Base-by-base conservation (phyloP, 805 yeast genomes). In the Sungouiozyma intestinalis region DNA sequence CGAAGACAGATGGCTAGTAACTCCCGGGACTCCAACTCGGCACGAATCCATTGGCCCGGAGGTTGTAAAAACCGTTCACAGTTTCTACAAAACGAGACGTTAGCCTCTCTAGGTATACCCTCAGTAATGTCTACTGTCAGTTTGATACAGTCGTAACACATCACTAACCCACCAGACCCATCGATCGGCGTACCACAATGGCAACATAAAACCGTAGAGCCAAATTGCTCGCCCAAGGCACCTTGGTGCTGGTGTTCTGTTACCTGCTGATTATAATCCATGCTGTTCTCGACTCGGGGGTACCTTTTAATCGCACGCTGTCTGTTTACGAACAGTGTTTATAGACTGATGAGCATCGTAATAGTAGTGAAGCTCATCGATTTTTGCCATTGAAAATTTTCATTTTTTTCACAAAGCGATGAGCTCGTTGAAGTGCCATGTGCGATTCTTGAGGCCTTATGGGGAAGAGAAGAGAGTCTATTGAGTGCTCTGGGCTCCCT, bases 171-270 rank as follows among this genome's bases (percentile, higher is more conserved):
- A 19, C 77, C 67, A 18, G 97, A 85, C 36, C 97, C 97, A 60
- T 92, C 97, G 76, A 92, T 85, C 36, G 97, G 97, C 43, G 83
- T 85, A 67, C 97, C 97, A 81, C 98, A 92, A 81, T 85, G 86
- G 67, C 95, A 87, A 72, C 98, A 92, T 45, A 92, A 76, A 46
- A 92, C 92, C 1, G 97, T 92, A 29, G 97, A 94, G 16, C 70
- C 73, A 14, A 49, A 62, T 21, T 54, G 54, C 16, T 54, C 47
- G 33, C 27, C 24, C 16, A 21, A 48, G 14, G 87, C 34, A 95
- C 92, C 15, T 68, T 72, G 56, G 20, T 51, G 55, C 33, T 56
- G 67, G 36, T 65, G 68, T 32, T 51, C 48, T 33, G 48, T 36
- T 24, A 24, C 11, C 11, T 24, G 29, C 31, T 50, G 53, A 27